phyloP scores from a whole-genome alignment of 768 basidiomycete genomes.

The Tylopilus subfusipes region DNA sequence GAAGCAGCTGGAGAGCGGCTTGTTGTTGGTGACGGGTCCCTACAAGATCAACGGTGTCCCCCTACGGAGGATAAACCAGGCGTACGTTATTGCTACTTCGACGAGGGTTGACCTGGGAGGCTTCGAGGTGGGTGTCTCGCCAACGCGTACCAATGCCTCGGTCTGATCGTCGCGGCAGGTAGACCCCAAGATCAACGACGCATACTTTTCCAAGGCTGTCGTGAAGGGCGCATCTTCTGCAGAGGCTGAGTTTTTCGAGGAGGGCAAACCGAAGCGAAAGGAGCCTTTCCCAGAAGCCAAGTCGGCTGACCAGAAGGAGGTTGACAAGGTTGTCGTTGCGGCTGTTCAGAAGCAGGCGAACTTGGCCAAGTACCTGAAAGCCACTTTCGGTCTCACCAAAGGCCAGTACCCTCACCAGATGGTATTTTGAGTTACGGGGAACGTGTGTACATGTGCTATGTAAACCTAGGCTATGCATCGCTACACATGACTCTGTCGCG shows the following conservation, averaged over 20 bases:
- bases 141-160: not conserved
- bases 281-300: slow-evolving; percentile 83
- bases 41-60: slow-evolving; percentile 99
- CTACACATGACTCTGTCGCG: slow-evolving; percentile 15
- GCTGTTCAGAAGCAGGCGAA: slow-evolving; percentile 89
- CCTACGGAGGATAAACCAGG: slow-evolving; percentile 95
- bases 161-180: slow-evolving; percentile 44
- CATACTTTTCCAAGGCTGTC: slow-evolving; percentile 85
- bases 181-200: slow-evolving; percentile 87
- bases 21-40: slow-evolving; percentile 94
- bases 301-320: slow-evolving; percentile 85
- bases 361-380: slow-evolving; percentile 89
- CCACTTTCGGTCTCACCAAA: slow-evolving; percentile 92
- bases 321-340: slow-evolving; percentile 75
- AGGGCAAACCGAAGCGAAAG: slow-evolving; percentile 88
- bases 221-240: slow-evolving; percentile 71
- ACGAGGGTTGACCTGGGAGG: slow-evolving; percentile 82
- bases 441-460: slow-evolving; percentile 12
- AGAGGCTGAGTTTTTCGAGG: slow-evolving; percentile 96
- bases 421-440: slow-evolving; percentile 62
- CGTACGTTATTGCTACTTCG: slow-evolving; percentile 97
- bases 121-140: slow-evolving; percentile 57
- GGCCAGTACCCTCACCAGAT: slow-evolving; percentile 96
- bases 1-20: slow-evolving; percentile 90
- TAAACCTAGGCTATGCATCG: slow-evolving; percentile 29